Evolutionary conservation across 768 basidiomycete species (phyloP).

Genomic region (Naganishia kalamii): DNA sequence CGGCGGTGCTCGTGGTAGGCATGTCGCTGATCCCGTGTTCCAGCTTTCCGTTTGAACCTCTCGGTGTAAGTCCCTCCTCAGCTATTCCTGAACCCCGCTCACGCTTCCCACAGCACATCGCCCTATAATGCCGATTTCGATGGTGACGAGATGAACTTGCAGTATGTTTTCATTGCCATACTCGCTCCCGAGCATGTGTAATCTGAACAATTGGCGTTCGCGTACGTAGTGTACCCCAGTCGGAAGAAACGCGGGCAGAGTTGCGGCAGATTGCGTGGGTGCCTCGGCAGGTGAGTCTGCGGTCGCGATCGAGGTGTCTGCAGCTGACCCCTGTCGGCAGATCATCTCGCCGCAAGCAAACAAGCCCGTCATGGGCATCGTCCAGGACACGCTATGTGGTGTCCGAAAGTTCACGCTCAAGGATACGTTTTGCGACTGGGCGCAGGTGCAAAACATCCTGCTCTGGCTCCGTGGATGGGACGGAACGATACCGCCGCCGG

Average conservation of each 20-base stretch:
- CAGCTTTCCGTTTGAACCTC: constrained; percentile 93
- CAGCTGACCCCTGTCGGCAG: no score
- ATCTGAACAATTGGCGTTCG: background rate
- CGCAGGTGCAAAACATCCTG: constrained; percentile 90
- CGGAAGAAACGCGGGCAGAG: constrained; percentile 95
- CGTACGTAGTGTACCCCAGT: constrained; percentile 75
- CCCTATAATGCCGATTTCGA: constrained; percentile 99
- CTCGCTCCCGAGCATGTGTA: background rate
- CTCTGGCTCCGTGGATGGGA: constrained; percentile 99
- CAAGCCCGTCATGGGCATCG: constrained; percentile 99
- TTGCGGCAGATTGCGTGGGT: constrained; percentile 99
- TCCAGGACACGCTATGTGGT: constrained; percentile 96
- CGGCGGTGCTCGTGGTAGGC: background rate
- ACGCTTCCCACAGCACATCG: constrained; percentile 62
- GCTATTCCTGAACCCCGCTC: constrained; percentile 16
- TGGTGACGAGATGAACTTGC: constrained; percentile 99
- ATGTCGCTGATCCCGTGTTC: background rate
- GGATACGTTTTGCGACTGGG: constrained; percentile 93
- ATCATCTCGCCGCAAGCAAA: constrained; percentile 94
- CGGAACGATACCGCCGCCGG: constrained; percentile 80
- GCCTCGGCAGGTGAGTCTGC: constrained; percentile 76
- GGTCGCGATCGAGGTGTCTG: no score
- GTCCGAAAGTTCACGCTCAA: constrained; percentile 94
- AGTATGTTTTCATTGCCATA: constrained; percentile 57
- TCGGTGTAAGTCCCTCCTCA: constrained; percentile 69